A percentile compares a stretch with the other conserved stretches of the same genome.
These are phyloP conservation scores for Pseudocercospora fijiensis DNA, from an alignment of 2,329 filamentous ascomycete species.

Conservation along the genomic window DNA sequence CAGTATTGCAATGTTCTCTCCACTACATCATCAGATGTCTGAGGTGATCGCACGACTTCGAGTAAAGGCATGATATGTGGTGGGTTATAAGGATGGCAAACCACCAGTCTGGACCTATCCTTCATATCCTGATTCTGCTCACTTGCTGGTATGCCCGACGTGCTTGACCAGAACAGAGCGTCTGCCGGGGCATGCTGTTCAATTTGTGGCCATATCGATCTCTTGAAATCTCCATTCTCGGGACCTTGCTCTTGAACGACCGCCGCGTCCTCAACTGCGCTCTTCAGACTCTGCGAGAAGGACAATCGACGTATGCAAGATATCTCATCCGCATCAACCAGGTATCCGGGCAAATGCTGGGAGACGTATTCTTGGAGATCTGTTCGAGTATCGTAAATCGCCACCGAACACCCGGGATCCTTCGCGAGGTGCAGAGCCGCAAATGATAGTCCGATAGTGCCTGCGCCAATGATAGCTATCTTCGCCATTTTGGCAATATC, in stretches of 20 bases:
- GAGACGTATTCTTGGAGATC: slow-evolving; percentile 49
- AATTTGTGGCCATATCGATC: slow-evolving; percentile 53
- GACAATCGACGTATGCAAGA: slow-evolving; percentile 37
- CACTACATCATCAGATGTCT: slow-evolving; percentile 43
- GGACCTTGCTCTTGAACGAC: slow-evolving; percentile 62
- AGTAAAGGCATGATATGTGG: slow-evolving; percentile 62
- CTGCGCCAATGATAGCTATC: slow-evolving; percentile 47
- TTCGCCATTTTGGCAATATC: slow-evolving; percentile 9
- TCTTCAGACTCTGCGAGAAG: slow-evolving; percentile 40
- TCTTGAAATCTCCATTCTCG: slow-evolving; percentile 55
- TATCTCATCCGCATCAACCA: slow-evolving; percentile 34
- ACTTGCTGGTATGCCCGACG: slow-evolving; percentile 58
- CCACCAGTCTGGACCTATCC: slow-evolving; percentile 49
- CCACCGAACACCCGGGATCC: slow-evolving; percentile 43
- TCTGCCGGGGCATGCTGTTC: slow-evolving; percentile 46
- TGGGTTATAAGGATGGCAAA: slow-evolving; percentile 63
- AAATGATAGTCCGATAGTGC: slow-evolving; percentile 58
- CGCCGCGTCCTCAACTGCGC: slow-evolving; percentile 49
- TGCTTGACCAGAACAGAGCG: slow-evolving; percentile 58
- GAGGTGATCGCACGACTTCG: slow-evolving; percentile 55
- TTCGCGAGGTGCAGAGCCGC: slow-evolving; percentile 54
- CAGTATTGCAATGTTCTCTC: slow-evolving; percentile 50
- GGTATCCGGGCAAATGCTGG: slow-evolving; percentile 46
- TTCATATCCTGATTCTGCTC: slow-evolving; percentile 48
- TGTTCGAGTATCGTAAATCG: slow-evolving; percentile 53